Evolutionary conservation across 495 filamentous ascomycete species (phyloP), one percentile per base, ranked within the genome.

Genomic region (Copromyces sp.): DNA sequence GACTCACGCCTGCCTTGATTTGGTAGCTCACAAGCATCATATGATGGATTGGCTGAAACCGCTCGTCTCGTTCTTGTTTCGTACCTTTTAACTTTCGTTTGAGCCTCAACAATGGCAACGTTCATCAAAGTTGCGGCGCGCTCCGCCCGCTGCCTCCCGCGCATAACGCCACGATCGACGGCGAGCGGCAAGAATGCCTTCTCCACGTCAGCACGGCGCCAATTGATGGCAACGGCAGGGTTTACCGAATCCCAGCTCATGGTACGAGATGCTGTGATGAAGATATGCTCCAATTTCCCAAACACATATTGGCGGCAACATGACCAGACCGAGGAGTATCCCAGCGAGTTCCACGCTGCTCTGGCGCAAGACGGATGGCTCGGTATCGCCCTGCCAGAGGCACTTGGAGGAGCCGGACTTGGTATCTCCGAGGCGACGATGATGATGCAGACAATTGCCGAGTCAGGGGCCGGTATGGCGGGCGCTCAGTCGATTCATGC

Each of bases 331-430:
- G 89, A 89, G 73, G 83, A 86, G 69, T 90, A 94, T 76, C 92
- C 92, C 0, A 85, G 88, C 73, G 89, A 92, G 32, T 88, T 95
- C 53, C 91, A 94, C 77, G 87, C 89, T 3, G 89, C 91, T 0
- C 80, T 94, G 72, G 90, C 92, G n/a, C 87, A 88, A 69, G 91
- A 90, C 77, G 91, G 92, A n/a, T 94, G 92, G 91, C 86, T 95
- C 20, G 92, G 93, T 8, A 93, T 94, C 75, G 91, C 92, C 0
- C 81, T 94, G 24, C 91, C 91, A 0, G 89, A 91, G 78, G 85
- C 88, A 9, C 86, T 92, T 1, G 92, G 92, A 16, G 92, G 92
- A 6, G 84, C 90, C 20, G 90, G 91, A 9, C 81, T 95, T 47
- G 92, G 92, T 77, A 93, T 94, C 69, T 90, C 90, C 20, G 92